phyloP scores from a whole-genome alignment of 2,329 filamentous ascomycete species.

The Colletotrichum sidae region DNA sequence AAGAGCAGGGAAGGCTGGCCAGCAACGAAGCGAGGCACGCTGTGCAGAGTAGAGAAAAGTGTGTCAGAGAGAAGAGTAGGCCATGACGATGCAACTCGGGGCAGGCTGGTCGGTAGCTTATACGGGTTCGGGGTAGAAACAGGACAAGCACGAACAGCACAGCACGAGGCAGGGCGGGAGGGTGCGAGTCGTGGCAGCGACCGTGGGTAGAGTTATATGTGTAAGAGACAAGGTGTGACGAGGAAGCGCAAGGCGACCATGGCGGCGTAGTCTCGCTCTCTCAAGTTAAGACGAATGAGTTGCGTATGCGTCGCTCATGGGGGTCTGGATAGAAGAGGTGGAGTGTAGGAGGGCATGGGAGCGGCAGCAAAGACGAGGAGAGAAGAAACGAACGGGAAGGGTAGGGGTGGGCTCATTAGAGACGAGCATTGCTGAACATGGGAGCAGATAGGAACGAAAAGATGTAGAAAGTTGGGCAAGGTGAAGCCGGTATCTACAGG shows the following conservation, averaged over 20 bases:
- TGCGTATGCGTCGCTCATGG: conserved; percentile 24
- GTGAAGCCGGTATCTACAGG: conserved; percentile 34
- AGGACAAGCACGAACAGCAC: not conserved
- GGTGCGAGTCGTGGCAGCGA: conserved; percentile 28
- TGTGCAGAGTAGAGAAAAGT: not conserved
- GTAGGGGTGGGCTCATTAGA: conserved; percentile 29
- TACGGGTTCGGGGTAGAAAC: not conserved
- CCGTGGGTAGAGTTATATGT: conserved; percentile 29
- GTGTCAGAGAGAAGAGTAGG: conserved; percentile 5
- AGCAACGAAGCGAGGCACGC: not conserved
- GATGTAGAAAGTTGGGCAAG: conserved; percentile 31
- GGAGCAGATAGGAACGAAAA: conserved; percentile 20
- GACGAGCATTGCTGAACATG: conserved; percentile 10
- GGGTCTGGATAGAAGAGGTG: conserved; percentile 4
- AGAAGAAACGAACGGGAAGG: conserved; percentile 8
- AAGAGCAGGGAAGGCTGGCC: not conserved
- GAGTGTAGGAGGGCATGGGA: not conserved
- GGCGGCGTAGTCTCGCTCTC: conserved; percentile 31
- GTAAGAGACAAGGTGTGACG: conserved; percentile 16
- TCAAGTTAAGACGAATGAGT: conserved; percentile 25
- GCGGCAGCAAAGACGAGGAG: not conserved
- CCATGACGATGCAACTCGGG: conserved; percentile 13
- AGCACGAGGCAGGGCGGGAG: conserved; percentile 3
- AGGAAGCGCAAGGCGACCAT: conserved; percentile 26
- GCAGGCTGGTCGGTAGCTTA: conserved; percentile 14